phyloP scores from a whole-genome alignment of 2,329 filamentous ascomycete genomes.

The Alternaria atra region DNA sequence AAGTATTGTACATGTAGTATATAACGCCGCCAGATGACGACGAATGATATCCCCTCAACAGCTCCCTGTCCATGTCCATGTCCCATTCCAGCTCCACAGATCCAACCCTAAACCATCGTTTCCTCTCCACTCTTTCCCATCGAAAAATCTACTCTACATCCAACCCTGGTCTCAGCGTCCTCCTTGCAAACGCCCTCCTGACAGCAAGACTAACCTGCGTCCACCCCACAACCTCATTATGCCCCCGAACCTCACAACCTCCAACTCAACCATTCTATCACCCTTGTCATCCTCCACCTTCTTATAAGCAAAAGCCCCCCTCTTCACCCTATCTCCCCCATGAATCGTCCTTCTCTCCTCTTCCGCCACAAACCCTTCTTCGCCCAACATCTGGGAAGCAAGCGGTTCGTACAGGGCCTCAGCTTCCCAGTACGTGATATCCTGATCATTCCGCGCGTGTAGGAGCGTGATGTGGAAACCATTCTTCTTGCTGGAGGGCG shows the following conservation, averaged over 20 bases:
- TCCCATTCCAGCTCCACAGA: background rate
- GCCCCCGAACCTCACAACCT: constrained; percentile 60
- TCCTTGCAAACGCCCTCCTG: constrained; percentile 70
- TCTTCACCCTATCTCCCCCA: constrained; percentile 41
- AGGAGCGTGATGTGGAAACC: constrained; percentile 66
- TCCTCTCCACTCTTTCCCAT: background rate
- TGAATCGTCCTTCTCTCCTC: constrained; percentile 45
- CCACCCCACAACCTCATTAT: constrained; percentile 74
- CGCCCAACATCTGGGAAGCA: constrained; percentile 39
- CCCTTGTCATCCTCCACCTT: constrained; percentile 40
- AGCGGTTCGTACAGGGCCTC: constrained; percentile 40
- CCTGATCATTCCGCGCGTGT: constrained; percentile 81
- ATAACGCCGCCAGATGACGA: constrained; percentile 8
- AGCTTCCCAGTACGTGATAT: constrained; percentile 80
- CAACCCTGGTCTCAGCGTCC: constrained; percentile 33
- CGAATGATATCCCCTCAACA: constrained; percentile 26
- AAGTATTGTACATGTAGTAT: constrained; percentile 30
- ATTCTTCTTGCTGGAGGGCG: background rate
- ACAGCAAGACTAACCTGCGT: constrained; percentile 71
- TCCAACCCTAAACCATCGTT: background rate
- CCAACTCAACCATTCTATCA: constrained; percentile 50
- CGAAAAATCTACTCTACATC: constrained; percentile 37
- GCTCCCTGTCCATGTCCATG: background rate
- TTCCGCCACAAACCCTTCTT: constrained; percentile 34
- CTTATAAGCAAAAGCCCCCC: constrained; percentile 50